Conservation (phyloP, 192 early-diverging fungal genomes). For the Entomortierella parvispora region DNA sequence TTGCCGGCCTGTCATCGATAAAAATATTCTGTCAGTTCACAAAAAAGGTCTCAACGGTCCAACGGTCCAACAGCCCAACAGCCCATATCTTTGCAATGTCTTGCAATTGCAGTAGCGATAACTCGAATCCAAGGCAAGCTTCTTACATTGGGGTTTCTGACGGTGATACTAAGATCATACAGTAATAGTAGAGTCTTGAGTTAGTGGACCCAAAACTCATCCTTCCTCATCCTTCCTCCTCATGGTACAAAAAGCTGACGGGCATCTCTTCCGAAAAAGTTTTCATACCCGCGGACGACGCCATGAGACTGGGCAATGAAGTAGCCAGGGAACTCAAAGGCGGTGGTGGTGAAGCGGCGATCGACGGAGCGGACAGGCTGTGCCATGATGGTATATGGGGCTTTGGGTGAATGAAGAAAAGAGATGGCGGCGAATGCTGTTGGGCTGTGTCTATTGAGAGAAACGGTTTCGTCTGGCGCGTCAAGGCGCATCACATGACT, state of each 20-base stretch:
- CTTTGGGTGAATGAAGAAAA: background rate
- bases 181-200: background rate
- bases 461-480: too few species aligned
- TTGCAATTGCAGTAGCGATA: too few species aligned
- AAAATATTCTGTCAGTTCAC: too few species aligned
- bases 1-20: slow-evolving; percentile 33
- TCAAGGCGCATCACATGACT: too few species aligned
- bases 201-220: too few species aligned
- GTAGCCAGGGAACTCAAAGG: slow-evolving; percentile 49
- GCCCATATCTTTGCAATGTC: too few species aligned
- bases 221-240: too few species aligned
- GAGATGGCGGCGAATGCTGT: background rate
- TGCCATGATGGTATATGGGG: background rate
- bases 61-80: too few species aligned
- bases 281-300: slow-evolving; percentile 39
- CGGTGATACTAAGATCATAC: slow-evolving; percentile 20
- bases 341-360: slow-evolving; percentile 48
- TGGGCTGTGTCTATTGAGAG: too few species aligned
- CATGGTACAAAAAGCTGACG: background rate
- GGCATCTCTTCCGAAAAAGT: background rate
- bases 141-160: slow-evolving; percentile 47
- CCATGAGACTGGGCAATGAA: slow-evolving; percentile 44
- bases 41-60: too few species aligned
- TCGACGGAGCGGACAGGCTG: slow-evolving; percentile 50
- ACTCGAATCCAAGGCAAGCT: too few species aligned